Conservation (phyloP, 1,284 basidiomycete genomes). For the Heterobasidion irregulare region DNA sequence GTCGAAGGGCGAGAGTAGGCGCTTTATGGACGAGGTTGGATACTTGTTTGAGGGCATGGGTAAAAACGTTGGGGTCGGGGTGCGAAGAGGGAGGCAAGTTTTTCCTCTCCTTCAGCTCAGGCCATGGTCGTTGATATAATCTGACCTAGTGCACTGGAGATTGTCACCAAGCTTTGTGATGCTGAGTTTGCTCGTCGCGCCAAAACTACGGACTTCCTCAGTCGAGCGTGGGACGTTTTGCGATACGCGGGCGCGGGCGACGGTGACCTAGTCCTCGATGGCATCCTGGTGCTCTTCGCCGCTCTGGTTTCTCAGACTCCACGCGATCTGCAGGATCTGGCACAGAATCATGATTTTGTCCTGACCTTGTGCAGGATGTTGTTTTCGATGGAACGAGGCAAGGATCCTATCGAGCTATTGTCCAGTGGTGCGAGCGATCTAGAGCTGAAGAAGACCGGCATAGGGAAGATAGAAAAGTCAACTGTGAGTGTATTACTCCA, state of each 20-base stretch:
- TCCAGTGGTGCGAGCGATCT: conserved; percentile 20
- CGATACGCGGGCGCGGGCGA: conserved; percentile 46
- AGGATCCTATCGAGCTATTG: conserved; percentile 38
- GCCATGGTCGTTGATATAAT: neutral
- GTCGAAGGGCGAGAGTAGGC: conserved; percentile 68
- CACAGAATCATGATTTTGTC: conserved; percentile 30
- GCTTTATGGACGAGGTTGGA: conserved; percentile 74
- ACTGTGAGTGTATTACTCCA: conserved; percentile 25
- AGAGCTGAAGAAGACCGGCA: conserved; percentile 34
- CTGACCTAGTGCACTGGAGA: conserved; percentile 54
- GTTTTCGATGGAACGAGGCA: conserved; percentile 19
- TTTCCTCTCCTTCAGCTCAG: conserved; percentile 1
- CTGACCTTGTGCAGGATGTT: conserved; percentile 39
- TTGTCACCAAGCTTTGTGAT: conserved; percentile 64
- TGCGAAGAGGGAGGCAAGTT: conserved; percentile 62
- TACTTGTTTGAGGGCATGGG: conserved; percentile 75
- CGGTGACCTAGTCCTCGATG: conserved; percentile 58
- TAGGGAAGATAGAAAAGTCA: conserved; percentile 38
- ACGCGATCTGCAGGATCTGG: conserved; percentile 43
- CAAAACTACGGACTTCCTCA: conserved; percentile 62
- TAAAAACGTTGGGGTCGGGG: conserved; percentile 34
- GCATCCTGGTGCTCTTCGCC: conserved; percentile 47
- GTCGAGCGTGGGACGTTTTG: conserved; percentile 58
- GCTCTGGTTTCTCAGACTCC: conserved; percentile 51
- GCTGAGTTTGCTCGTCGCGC: conserved; percentile 66